These are phyloP conservation scores for Skeletonema costatum DNA, from an alignment of 108 stramenopile species.

Conservation along the genomic window DNA sequence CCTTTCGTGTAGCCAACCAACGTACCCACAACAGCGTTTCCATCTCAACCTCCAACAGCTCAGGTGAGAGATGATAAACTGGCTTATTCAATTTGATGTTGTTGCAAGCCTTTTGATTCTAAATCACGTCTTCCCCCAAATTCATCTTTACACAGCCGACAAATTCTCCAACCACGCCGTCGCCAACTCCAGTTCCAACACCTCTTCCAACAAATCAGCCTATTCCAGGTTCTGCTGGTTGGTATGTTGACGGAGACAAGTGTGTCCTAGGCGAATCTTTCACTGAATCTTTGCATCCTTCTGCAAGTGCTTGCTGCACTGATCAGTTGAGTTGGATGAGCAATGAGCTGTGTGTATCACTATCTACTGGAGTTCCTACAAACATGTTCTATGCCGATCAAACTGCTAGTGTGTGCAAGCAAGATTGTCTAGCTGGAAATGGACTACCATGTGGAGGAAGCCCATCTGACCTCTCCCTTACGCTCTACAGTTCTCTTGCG, in stretches of 20 bases:
- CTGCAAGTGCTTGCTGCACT: neutral
- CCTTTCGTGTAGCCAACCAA: neutral
- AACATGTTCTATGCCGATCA: slow-evolving; percentile 20
- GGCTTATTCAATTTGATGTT: neutral
- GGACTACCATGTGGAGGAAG: slow-evolving; percentile 15
- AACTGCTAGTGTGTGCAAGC: slow-evolving; percentile 2
- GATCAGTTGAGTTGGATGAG: neutral
- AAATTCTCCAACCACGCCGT: neutral
- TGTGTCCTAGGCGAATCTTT: neutral
- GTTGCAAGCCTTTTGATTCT: neutral
- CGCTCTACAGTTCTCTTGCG: slow-evolving; percentile 1
- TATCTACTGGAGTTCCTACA: slow-evolving; percentile 11
- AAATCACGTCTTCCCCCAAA: neutral
- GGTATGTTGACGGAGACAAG: neutral
- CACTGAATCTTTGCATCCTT: neutral
- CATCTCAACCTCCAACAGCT: neutral
- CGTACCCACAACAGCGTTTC: neutral
- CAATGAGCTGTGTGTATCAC: slow-evolving; percentile 9
- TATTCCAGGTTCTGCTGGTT: neutral
- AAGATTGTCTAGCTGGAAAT: slow-evolving; percentile 4
- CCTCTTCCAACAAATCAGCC: neutral
- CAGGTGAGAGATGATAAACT: neutral
- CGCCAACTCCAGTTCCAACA: neutral
- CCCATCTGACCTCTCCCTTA: neutral
- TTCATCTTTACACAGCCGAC: neutral